Base-by-base conservation (phyloP, 2,329 filamentous ascomycete species). In the Beauveria sp. region DNA sequence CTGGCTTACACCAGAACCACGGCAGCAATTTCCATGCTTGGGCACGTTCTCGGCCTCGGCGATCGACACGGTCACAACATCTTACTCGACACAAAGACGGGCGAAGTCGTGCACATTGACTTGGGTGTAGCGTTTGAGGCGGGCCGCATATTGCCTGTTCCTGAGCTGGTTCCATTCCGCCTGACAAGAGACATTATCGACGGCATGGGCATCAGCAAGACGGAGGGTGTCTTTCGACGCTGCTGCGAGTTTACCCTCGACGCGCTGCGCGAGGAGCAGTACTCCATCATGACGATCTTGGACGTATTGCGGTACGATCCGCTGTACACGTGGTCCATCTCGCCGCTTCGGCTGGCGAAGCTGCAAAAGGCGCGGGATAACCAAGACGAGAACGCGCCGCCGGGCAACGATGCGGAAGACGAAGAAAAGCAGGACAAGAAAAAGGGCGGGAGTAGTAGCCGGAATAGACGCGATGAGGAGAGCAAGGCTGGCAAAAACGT, bases 211-310 rank as follows among this genome's bases (percentile, higher is more conserved):
- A 89, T 96, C 66, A 96, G 91, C 3, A 91, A 90, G 69, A 96
- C 93, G 0, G 96, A 99, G 73, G 95, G 95, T 3, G 92, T 98
- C 0, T 99, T 98, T 78, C 86, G 95, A 8, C 86, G 96, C n/a
- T 98, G 93, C 75, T 99, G 95, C 73, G 96, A 99, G 72, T 98
- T 98, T 72, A 98, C 93, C 93, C 84, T 99, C 38, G 92, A 97
- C 64, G 93, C 96, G 1, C 79, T 99, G 42, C 87, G 95, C n/a
- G 90, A 96, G 68, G 95, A 99, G 72, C 90, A 90, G 14, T 96
- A 96, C 72, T 93, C 89, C 50, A 99, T 99, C 77, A 98, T 97
- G 93, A 98, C 95, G 0, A 92, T 99, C 58, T 85, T 99, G 22
- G 96, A 99, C 70, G 96, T 99, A 24, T 79, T 99, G 63, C 89